Evolutionary conservation across 345 rosid genomes (phyloP).

Genomic region (Cochlearia excelsa): DNA sequence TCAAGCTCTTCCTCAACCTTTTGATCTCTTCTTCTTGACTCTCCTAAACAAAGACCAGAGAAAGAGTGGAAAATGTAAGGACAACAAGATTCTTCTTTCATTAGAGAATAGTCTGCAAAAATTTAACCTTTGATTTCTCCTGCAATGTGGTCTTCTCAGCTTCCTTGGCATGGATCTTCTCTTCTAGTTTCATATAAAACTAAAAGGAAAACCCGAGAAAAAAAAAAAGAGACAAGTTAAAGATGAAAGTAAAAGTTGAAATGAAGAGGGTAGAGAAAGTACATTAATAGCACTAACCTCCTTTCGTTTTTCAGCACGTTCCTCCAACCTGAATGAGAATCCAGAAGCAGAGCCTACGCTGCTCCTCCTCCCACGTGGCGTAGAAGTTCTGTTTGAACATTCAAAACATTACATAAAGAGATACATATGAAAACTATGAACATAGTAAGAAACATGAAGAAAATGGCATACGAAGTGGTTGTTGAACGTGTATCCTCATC

Average conservation of each 20-base stretch:
- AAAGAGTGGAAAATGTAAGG: slow-evolving; percentile 4
- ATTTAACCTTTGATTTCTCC: slow-evolving; percentile 80
- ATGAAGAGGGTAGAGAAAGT: neutral
- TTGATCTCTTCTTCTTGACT: slow-evolving; percentile 88
- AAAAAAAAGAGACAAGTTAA: slow-evolving; percentile 4
- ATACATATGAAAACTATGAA: neutral
- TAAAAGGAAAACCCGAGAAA: slow-evolving; percentile 28
- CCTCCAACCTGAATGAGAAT: slow-evolving; percentile 85
- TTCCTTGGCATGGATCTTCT: slow-evolving; percentile 92
- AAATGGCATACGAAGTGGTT: slow-evolving; percentile 60
- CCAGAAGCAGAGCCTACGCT: slow-evolving; percentile 66
- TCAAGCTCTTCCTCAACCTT: slow-evolving; percentile 84
- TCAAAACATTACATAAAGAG: slow-evolving; percentile 13
- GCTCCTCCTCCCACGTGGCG: slow-evolving; percentile 53
- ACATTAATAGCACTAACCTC: slow-evolving; percentile 50
- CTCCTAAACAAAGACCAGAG: slow-evolving; percentile 54
- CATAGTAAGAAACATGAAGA: slow-evolving; percentile 15
- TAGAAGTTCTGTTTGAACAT: slow-evolving; percentile 49
- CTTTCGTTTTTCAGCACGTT: slow-evolving; percentile 90
- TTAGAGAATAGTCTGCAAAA: slow-evolving; percentile 2
- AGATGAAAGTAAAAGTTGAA: neutral
- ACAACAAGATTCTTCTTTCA: neutral
- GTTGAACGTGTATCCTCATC: slow-evolving; percentile 81
- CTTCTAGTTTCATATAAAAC: slow-evolving; percentile 92
- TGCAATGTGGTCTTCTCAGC: slow-evolving; percentile 67